These are phyloP conservation scores for Aspergillus quadricinctus DNA, from an alignment of 2,329 filamentous ascomycete species.

Conservation along the genomic window DNA sequence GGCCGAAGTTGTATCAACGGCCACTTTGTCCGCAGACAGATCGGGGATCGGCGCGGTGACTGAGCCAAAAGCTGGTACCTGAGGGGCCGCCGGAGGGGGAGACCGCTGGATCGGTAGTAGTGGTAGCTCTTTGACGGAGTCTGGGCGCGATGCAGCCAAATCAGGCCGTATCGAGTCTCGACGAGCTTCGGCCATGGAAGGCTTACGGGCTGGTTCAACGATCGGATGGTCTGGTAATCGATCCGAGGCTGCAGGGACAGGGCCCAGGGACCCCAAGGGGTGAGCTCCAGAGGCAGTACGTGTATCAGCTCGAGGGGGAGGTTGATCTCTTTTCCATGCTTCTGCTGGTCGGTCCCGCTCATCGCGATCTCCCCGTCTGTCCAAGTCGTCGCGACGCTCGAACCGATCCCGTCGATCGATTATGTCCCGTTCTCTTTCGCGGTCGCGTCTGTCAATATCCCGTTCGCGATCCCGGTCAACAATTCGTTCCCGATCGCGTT, in stretches of 20 bases:
- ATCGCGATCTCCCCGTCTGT: constrained; percentile 28
- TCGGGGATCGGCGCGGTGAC: constrained; percentile 26
- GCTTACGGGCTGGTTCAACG: constrained; percentile 24
- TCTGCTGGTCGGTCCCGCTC: constrained; percentile 31
- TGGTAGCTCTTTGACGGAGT: constrained; percentile 24
- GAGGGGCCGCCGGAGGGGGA: constrained; percentile 37
- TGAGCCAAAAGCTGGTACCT: constrained; percentile 41
- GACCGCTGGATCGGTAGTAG: constrained; percentile 26
- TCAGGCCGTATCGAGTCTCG: constrained; percentile 32
- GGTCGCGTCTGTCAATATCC: constrained; percentile 31
- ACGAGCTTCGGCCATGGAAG: constrained; percentile 21
- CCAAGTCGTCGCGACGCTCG: constrained; percentile 28
- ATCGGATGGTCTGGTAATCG: constrained; percentile 20
- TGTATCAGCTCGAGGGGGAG: constrained; percentile 28
- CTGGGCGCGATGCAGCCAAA: constrained; percentile 20
- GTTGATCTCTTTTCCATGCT: constrained; percentile 38
- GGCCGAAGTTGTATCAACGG: constrained; percentile 9
- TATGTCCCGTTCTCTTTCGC: constrained; percentile 19
- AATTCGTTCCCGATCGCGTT: constrained; percentile 27
- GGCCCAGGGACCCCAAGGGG: constrained; percentile 4
- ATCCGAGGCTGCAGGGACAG: constrained; percentile 17
- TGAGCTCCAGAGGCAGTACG: constrained; percentile 18
- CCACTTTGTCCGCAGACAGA: constrained; percentile 17
- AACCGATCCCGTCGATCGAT: constrained; percentile 25
- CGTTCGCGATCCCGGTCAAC: constrained; percentile 27